Conservation (phyloP, 148 eudicot genomes). For the Rhododendron kiyosumense region DNA sequence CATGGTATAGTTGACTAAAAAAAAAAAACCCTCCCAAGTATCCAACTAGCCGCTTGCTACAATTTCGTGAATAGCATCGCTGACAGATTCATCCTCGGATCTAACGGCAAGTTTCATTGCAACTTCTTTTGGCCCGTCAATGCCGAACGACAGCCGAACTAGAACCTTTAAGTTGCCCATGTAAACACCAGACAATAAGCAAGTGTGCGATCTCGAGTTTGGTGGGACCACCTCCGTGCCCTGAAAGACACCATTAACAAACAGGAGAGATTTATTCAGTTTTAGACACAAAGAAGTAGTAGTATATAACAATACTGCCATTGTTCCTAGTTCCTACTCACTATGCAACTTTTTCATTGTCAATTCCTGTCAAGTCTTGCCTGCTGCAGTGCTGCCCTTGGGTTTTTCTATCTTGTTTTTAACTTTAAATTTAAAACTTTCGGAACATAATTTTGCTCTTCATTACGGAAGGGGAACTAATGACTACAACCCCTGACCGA, state of each 20-base stretch:
- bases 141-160: constrained; percentile 76
- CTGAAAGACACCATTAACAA: constrained; percentile 27
- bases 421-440: not conserved
- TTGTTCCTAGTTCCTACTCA: not conserved
- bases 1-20: not conserved
- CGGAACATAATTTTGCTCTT: not conserved
- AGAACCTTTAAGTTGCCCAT: constrained; percentile 87
- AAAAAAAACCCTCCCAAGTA: not conserved
- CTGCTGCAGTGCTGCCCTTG: not conserved
- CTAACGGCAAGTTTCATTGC: constrained; percentile 96
- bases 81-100: constrained; percentile 82
- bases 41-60: constrained; percentile 75
- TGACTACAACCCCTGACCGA: not conserved
- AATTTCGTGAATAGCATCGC: constrained; percentile 91
- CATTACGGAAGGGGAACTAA: not conserved
- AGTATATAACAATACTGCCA: not conserved
- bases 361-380: not conserved
- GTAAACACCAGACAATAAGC: constrained; percentile 82
- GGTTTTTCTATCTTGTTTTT: not conserved
- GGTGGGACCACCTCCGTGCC: constrained; percentile 80
- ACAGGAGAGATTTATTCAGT: not conserved
- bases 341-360: not conserved
- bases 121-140: constrained; percentile 78
- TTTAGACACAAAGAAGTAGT: not conserved
- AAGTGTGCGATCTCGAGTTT: constrained; percentile 91